These are phyloP conservation scores for Leptographium radiaticola DNA, from an alignment of 2,329 filamentous ascomycete species.

Conservation along the genomic window DNA sequence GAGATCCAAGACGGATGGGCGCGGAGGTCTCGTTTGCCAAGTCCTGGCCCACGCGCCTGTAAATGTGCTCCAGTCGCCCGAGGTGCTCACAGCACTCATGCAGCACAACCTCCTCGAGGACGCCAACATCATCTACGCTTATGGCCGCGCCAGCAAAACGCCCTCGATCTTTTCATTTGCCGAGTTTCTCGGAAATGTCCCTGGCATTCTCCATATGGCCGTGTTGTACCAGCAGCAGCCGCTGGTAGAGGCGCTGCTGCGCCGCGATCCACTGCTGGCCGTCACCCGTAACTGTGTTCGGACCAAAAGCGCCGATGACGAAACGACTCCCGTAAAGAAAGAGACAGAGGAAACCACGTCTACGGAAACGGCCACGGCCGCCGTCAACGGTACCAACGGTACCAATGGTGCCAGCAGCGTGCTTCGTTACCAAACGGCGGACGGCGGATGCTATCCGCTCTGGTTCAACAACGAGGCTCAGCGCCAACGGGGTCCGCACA, in stretches of 20 bases:
- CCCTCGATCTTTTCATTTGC: too few species aligned
- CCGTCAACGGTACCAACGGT: background rate
- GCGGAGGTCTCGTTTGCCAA: too few species aligned
- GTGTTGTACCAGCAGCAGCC: background rate
- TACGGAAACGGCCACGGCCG: background rate
- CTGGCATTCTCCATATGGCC: background rate
- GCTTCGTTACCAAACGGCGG: background rate
- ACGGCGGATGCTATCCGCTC: background rate
- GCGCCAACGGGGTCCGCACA: background rate
- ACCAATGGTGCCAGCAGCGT: background rate
- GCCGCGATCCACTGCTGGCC: background rate
- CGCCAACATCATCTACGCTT: too few species aligned
- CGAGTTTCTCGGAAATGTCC: too few species aligned
- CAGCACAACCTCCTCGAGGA: too few species aligned
- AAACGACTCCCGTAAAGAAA: too few species aligned
- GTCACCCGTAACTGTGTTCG: background rate
- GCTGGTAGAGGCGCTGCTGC: background rate
- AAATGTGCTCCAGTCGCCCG: too few species aligned
- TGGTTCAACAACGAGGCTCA: constrained; percentile 5
- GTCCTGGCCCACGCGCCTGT: too few species aligned
- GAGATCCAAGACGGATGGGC: too few species aligned
- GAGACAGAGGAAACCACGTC: background rate
- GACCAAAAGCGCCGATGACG: background rate
- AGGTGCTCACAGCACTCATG: too few species aligned
- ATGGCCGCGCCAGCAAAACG: too few species aligned